Evolutionary conservation across 2,329 filamentous ascomycete genomes (phyloP), one percentile per base, ranked within the genome.

Genomic region (Akanthomyces uredinophilus): DNA sequence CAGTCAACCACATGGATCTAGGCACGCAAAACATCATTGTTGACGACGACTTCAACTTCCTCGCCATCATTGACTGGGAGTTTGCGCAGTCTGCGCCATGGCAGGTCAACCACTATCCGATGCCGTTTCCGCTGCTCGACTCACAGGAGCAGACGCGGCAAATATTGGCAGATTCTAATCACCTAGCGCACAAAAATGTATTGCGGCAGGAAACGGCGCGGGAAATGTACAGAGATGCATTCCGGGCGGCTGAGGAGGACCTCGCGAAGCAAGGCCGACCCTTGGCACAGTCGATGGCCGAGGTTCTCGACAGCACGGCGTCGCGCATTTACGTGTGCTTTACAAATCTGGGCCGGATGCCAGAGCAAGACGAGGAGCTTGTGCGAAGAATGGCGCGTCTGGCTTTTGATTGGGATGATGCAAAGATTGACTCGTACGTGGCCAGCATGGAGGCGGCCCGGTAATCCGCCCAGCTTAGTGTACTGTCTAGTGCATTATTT

Each of bases 1-100:
- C 69, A 66, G 41, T 74, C 1, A 70, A 70, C 50, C 69, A 74
- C 61, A 73, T 74, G 68, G 71, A 74, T 58, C 65, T 74, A 20
- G 70, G 71, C 37, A 68, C 67, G 5, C 69, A 74, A 54, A 73
- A 74, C 56, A 70, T 75, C 22, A 62, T 74, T 1, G 66, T 74
- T 20, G 70, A 73, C 46, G 65, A 69, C 27, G 57, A 67, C 16
- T 69, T 70, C 52, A 69, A 72, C 61, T 69, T 73, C 64, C 29
- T 73, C 1, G 70, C 71, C 47, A 35, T 72, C 41, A 73, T 73
- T 60, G 68, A 74, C 62, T 72, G 68, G 70, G 72, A 74, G 55
- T 70, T 71, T 51, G 71, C 72, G 22, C 70, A 73, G 60, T 66
- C 69, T 8, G 69, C 68, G 1, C 69, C 69, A 1, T 72, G 68